Evolutionary conservation across 78 protist species (phyloP).

Genomic region (Polysphondylium violaceum): DNA sequence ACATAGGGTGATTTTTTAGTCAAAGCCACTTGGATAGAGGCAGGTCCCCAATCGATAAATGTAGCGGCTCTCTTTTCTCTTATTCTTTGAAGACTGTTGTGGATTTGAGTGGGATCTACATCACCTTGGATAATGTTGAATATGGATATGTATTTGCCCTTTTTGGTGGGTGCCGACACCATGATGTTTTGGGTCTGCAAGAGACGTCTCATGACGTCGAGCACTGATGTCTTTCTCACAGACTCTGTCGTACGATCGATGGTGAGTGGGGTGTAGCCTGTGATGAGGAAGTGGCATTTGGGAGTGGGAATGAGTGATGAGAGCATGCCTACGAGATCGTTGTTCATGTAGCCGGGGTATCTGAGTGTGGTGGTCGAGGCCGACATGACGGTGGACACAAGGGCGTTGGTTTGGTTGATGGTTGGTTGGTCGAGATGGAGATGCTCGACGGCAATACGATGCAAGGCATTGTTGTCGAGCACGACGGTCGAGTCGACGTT

Average conservation of each 20-base stretch:
- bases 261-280: conserved; percentile 97
- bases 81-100: conserved; percentile 97
- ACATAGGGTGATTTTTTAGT: conserved; percentile 46
- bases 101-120: conserved; percentile 99
- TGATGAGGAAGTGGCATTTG: conserved; percentile 99
- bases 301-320: conserved; percentile 99
- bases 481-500: conserved; percentile 97
- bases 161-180: conserved; percentile 89
- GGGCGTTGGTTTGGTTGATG: conserved; percentile 86
- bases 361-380: conserved; percentile 98
- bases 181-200: conserved; percentile 97
- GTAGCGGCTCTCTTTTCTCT: conserved; percentile 93
- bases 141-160: conserved; percentile 96
- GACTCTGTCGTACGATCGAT: conserved; percentile 57
- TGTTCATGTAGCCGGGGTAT: conserved; percentile 98
- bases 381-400: conserved; percentile 98
- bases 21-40: conserved; percentile 93
- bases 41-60: conserved; percentile 99
- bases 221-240: conserved; percentile 98
- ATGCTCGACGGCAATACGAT: conserved; percentile 95
- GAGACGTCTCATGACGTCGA: conserved; percentile 99
- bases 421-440: conserved; percentile 91
- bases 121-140: conserved; percentile 99
- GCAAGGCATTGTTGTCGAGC: conserved; percentile 98
- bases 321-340: conserved; percentile 97